Evolutionary conservation across 257 asterid genomes (phyloP), one percentile per base, ranked within the genome.

Genomic region (Echites panduratus): DNA sequence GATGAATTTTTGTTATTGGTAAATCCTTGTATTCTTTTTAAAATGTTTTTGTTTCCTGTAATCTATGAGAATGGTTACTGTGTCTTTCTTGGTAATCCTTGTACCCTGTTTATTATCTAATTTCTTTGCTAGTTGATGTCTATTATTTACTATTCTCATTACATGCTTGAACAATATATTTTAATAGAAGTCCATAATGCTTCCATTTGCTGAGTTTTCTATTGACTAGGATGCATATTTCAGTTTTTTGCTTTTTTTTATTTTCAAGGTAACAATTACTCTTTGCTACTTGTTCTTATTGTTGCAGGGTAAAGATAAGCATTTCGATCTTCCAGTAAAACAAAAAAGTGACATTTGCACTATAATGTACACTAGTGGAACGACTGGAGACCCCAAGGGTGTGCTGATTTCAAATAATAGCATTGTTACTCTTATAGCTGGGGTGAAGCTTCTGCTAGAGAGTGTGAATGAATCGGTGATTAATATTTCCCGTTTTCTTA

Each of bases 311-410:
- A 82, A 83, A 54, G 81, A 76, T 74, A 81, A 85, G 76, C 84
- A 82, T 76, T 89, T 75, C 76, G 92, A 95, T 73, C 96, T 91
- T 81, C 99, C 99, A 1, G 85, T 76, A 84, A 94, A 92, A 82
- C 79, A 78, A 83, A 89, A 86, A 72, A 81, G 87, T 54, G 98
- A 91, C 79, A 91, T 91, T 70, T 94, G 98, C 78, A 91, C 99
- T 66, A 94, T 94, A 56, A 94, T 94, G 99, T 94, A 94, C 75
- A 94, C 99, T 57, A 94, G 99, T 79, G 99, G 99, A 70, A 94
- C 99, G 67, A 94, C 99, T 52, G 97, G 99, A 66, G 97, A 94
- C 69, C 99, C 99, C 59, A 94, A 94, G 87, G 99, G 99, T 66
- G 99, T 94, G 82, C 68, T 89, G 97, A 86, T 94, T 75, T 89